Conservation (phyloP, 2,329 filamentous ascomycete species). For the Myriangium duriaei region DNA sequence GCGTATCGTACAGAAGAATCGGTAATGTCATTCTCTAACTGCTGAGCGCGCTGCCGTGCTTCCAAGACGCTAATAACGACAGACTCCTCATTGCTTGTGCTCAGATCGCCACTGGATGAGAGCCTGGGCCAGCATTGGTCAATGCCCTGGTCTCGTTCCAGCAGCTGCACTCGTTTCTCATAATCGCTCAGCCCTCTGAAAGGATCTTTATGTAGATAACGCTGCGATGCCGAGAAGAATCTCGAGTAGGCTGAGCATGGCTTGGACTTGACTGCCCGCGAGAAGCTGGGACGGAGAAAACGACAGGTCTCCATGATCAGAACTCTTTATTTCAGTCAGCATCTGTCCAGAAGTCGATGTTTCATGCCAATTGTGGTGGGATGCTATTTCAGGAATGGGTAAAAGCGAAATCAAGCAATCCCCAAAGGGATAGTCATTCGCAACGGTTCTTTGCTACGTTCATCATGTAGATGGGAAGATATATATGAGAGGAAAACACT, state of each 20-base stretch:
- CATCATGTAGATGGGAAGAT: slow-evolving; percentile 15
- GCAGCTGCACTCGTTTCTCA: slow-evolving; percentile 30
- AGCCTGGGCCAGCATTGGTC: not conserved
- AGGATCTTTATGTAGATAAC: not conserved
- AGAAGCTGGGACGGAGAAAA: slow-evolving; percentile 46
- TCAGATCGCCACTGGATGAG: not conserved
- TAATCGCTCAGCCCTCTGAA: slow-evolving; percentile 27
- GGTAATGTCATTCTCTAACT: not conserved
- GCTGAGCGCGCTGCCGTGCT: not conserved
- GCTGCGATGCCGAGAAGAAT: slow-evolving; percentile 33
- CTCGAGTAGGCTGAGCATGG: slow-evolving; percentile 34
- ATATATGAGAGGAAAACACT: not conserved
- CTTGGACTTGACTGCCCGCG: slow-evolving; percentile 26
- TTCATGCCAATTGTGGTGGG: too few species aligned
- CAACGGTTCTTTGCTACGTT: slow-evolving; percentile 49
- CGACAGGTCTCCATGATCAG: slow-evolving; percentile 36
- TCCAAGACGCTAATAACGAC: not conserved
- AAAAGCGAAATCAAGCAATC: slow-evolving; percentile 38
- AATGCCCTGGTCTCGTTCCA: slow-evolving; percentile 2
- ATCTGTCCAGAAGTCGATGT: too few species aligned
- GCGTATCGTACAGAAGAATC: not conserved
- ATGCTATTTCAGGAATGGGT: slow-evolving; percentile 24
- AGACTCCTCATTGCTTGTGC: not conserved
- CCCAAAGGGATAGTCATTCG: slow-evolving; percentile 47
- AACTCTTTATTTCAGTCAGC: slow-evolving; percentile 7